Conservation (phyloP, 1,284 basidiomycete genomes). For the Ceratorhiza oryzae-sativae region DNA sequence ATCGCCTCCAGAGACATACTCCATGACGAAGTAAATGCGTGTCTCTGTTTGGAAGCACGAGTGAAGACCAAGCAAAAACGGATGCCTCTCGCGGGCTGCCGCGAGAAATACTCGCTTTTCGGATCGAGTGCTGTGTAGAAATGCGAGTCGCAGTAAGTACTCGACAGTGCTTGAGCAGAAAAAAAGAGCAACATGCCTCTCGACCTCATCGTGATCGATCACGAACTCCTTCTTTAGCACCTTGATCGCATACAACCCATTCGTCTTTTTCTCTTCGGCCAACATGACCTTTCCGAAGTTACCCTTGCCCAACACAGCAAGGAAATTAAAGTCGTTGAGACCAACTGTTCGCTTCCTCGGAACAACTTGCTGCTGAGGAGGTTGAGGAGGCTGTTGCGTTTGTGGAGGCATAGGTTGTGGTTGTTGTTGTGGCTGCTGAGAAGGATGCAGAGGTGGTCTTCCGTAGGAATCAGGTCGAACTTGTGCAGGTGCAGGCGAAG, state of each 20-base stretch:
- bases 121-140: slow-evolving; percentile 90
- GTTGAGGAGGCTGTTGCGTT: slow-evolving; percentile 51
- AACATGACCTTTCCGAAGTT: slow-evolving; percentile 99
- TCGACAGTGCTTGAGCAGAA: too few species aligned
- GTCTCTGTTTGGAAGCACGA: slow-evolving; percentile 99
- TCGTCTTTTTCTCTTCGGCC: slow-evolving; percentile 95
- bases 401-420: slow-evolving; percentile 45
- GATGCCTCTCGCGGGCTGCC: slow-evolving; percentile 95
- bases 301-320: slow-evolving; percentile 98
- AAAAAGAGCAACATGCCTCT: slow-evolving; percentile 69
- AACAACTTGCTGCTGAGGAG: slow-evolving; percentile 46
- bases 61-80: slow-evolving; percentile 95
- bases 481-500: slow-evolving; percentile 49
- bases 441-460: slow-evolving; percentile 48
- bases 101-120: slow-evolving; percentile 99
- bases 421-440: slow-evolving; percentile 46
- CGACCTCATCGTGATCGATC: slow-evolving; percentile 99
- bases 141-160: too few species aligned
- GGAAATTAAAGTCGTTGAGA: slow-evolving; percentile 98
- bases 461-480: slow-evolving; percentile 45
- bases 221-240: slow-evolving; percentile 99
- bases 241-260: slow-evolving; percentile 96
- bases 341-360: slow-evolving; percentile 82
- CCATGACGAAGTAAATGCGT: slow-evolving; percentile 87
- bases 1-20: slow-evolving; percentile 79